These are phyloP conservation scores for Metschnikowia lochheadii DNA, from an alignment of 805 yeast genomes.

Conservation along the genomic window DNA sequence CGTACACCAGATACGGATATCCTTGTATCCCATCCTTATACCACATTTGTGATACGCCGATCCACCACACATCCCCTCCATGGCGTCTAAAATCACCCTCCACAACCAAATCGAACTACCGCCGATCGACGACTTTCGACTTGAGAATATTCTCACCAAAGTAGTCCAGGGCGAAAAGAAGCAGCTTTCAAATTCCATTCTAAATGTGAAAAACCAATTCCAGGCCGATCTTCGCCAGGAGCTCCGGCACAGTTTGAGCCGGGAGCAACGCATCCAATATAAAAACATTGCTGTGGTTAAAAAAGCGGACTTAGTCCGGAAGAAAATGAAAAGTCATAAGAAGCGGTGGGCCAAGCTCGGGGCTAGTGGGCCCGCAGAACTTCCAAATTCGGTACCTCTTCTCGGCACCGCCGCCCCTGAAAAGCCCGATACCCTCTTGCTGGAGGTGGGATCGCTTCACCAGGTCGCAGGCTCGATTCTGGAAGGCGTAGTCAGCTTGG, in stretches of 20 bases:
- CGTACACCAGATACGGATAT: too few species aligned
- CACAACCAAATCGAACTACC: constrained; percentile 15
- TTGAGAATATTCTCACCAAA: constrained; percentile 26
- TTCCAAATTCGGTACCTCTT: not conserved
- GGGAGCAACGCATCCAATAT: constrained; percentile 39
- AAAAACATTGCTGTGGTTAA: constrained; percentile 37
- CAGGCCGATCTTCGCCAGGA: constrained; percentile 35
- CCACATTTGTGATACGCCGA: not conserved
- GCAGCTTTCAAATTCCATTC: constrained; percentile 26
- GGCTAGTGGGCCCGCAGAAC: not conserved
- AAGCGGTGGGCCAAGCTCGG: not conserved
- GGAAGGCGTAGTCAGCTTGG: constrained; percentile 2
- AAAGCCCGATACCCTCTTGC: not conserved
- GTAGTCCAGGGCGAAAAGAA: constrained; percentile 26
- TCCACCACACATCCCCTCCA: not conserved
- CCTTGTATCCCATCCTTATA: too few species aligned
- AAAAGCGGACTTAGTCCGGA: constrained; percentile 5
- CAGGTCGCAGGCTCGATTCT: not conserved
- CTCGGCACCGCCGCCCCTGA: not conserved
- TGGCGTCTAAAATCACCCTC: constrained; percentile 6
- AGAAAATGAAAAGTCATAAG: constrained; percentile 1
- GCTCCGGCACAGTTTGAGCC: constrained; percentile 28
- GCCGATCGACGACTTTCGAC: constrained; percentile 26
- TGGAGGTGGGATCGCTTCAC: not conserved
- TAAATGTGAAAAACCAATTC: constrained; percentile 28